phyloP scores from a whole-genome alignment of 306 rosid species.

The Malus sylvestris region DNA sequence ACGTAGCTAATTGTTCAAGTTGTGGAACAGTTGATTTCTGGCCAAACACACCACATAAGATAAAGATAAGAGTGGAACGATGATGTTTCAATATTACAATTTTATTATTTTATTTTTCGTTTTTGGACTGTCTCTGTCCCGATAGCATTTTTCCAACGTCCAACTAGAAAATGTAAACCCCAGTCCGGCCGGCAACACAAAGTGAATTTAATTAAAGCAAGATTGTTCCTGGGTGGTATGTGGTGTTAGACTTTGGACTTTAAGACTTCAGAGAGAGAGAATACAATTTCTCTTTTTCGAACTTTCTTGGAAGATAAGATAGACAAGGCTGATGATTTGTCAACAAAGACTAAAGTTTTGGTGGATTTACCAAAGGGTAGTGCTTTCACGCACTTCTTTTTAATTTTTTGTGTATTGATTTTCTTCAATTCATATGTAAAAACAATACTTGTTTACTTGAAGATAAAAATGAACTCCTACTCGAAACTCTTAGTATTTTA shows the following conservation, averaged over 20 bases:
- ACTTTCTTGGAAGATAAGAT: background rate
- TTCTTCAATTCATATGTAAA: too few relatives aligned
- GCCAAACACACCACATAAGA: background rate
- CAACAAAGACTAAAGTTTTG: background rate
- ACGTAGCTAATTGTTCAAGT: background rate
- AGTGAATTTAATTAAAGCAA: background rate
- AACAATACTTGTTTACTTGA: too few relatives aligned
- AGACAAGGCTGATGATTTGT: background rate
- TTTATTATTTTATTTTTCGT: background rate
- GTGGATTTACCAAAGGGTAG: background rate
- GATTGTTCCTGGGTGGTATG: background rate
- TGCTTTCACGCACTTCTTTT: too few relatives aligned
- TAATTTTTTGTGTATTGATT: too few relatives aligned
- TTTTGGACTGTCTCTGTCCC: background rate
- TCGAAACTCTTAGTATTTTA: too few relatives aligned
- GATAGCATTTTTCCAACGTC: background rate
- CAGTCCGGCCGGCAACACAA: background rate
- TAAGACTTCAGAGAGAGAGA: background rate
- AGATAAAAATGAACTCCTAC: rapidly evolving
- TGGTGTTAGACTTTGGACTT: background rate
- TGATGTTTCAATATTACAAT: too few relatives aligned
- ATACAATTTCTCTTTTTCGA: background rate
- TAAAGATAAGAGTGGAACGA: background rate
- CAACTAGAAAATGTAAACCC: background rate
- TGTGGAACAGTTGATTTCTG: background rate